phyloP scores from a whole-genome alignment of 2,329 filamentous ascomycete genomes.

The Aspergillus sp. region DNA sequence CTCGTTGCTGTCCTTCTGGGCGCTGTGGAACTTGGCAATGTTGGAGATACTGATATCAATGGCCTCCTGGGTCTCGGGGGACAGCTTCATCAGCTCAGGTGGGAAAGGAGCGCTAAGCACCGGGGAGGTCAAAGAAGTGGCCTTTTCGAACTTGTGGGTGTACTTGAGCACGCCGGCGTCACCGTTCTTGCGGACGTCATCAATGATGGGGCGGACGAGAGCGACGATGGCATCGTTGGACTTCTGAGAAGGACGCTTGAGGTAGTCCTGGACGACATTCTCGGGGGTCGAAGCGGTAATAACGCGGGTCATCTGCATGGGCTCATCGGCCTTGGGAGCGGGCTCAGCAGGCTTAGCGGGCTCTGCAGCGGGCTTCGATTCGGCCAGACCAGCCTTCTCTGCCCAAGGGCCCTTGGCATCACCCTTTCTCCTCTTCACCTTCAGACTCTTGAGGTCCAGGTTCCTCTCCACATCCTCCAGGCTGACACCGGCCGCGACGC shows the following conservation, averaged over 20 bases:
- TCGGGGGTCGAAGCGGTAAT: slow-evolving; percentile 66
- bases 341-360: slow-evolving; percentile 31
- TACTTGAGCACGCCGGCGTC: slow-evolving; percentile 88
- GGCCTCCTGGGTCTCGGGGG: slow-evolving; percentile 81
- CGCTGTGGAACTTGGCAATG: slow-evolving; percentile 89
- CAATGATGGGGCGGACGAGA: slow-evolving; percentile 88
- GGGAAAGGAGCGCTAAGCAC: slow-evolving; percentile 90
- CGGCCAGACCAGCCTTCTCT: slow-evolving; percentile 72
- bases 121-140: slow-evolving; percentile 83
- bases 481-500: slow-evolving; percentile 78
- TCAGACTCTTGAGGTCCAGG: slow-evolving; percentile 90
- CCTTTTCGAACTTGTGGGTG: slow-evolving; percentile 98
- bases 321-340: slow-evolving; percentile 42
- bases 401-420: slow-evolving; percentile 95
- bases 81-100: slow-evolving; percentile 77
- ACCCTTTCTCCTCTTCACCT: slow-evolving; percentile 89
- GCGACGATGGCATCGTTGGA: slow-evolving; percentile 92
- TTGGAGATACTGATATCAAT: slow-evolving; percentile 94
- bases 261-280: slow-evolving; percentile 68
- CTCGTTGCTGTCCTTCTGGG: slow-evolving; percentile 77
- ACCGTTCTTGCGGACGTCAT: slow-evolving; percentile 78
- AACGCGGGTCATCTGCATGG: slow-evolving; percentile 81
- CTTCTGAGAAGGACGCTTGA: slow-evolving; percentile 89
- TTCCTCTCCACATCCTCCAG: slow-evolving; percentile 89
- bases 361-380: slow-evolving; percentile 50